phyloP scores from a whole-genome alignment of 1,284 basidiomycete genomes.

The Agaricales sp. region DNA sequence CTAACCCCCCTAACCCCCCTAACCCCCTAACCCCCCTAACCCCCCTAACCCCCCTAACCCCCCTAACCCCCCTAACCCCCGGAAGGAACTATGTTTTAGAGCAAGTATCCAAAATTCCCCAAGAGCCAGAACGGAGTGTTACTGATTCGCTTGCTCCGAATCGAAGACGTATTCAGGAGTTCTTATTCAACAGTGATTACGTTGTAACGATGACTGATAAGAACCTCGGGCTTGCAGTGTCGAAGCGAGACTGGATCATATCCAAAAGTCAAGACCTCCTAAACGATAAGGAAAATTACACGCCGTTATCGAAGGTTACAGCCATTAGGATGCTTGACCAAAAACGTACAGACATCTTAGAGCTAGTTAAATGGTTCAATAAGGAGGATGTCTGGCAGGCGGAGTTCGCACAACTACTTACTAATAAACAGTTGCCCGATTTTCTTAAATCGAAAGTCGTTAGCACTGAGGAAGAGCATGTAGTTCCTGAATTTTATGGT shows the following conservation, averaged over 20 bases:
- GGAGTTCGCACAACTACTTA: background rate
- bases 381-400: too few relatives aligned
- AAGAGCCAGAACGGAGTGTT: slow-evolving; percentile 7
- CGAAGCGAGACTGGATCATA: slow-evolving; percentile 15
- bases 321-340: too few relatives aligned
- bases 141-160: slow-evolving; percentile 8
- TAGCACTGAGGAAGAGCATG: slow-evolving; percentile 3
- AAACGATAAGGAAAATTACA: slow-evolving; percentile 5
- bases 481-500: slow-evolving; percentile 19
- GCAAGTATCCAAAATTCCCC: slow-evolving; percentile 13
- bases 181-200: slow-evolving; percentile 12
- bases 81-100: slow-evolving; percentile 11
- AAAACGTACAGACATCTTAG: slow-evolving; percentile 4
- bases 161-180: slow-evolving; percentile 9
- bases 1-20: too few relatives aligned
- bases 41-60: too few relatives aligned
- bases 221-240: slow-evolving; percentile 17
- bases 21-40: too few relatives aligned
- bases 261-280: slow-evolving; percentile 13
- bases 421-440: slow-evolving; percentile 6
- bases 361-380: too few relatives aligned
- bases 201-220: slow-evolving; percentile 17
- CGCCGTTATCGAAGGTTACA: background rate
- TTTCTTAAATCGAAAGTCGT: slow-evolving; percentile 11
- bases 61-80: too few relatives aligned